phyloP scores from a whole-genome alignment of 768 basidiomycete species.

The Trametopsis cervina region DNA sequence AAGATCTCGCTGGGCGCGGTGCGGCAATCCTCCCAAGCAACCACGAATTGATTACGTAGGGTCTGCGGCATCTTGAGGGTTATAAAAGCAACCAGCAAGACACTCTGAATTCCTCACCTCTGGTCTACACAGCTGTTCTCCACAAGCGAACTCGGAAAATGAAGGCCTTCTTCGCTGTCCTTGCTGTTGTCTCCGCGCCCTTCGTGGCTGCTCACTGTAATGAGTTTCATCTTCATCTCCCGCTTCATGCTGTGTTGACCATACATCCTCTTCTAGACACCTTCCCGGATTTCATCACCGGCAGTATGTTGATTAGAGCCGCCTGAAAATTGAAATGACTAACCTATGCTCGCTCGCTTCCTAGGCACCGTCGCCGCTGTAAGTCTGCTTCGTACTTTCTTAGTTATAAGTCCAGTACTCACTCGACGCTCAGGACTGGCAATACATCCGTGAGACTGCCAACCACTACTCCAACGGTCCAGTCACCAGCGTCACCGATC shows the following conservation, averaged over 20 bases:
- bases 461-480: slow-evolving; percentile 26
- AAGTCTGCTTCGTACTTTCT: not conserved
- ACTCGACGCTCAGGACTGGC: slow-evolving; percentile 20
- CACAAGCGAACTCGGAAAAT: slow-evolving; percentile 4
- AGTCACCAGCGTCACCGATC: slow-evolving; percentile 25
- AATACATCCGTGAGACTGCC: slow-evolving; percentile 25
- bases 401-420: not conserved
- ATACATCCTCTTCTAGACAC: slow-evolving; percentile 16
- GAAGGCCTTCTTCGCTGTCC: slow-evolving; percentile 17
- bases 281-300: slow-evolving; percentile 24
- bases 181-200: slow-evolving; percentile 13
- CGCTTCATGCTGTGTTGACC: not conserved
- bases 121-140: not conserved
- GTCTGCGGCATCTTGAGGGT: not conserved
- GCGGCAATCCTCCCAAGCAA: no score
- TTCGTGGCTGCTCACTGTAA: slow-evolving; percentile 16
- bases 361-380: slow-evolving; percentile 6
- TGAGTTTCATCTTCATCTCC: not conserved
- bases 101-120: not conserved
- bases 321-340: not conserved
- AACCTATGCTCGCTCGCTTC: not conserved
- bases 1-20: no score
- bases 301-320: slow-evolving; percentile 8
- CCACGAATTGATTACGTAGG: no score
- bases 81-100: not conserved